Percentiles rank a stretch among this genome's conserved stretches.
These are phyloP conservation scores for Cytospora chrysosperma DNA, from an alignment of 2,329 filamentous ascomycete genomes.

Conservation along the genomic window DNA sequence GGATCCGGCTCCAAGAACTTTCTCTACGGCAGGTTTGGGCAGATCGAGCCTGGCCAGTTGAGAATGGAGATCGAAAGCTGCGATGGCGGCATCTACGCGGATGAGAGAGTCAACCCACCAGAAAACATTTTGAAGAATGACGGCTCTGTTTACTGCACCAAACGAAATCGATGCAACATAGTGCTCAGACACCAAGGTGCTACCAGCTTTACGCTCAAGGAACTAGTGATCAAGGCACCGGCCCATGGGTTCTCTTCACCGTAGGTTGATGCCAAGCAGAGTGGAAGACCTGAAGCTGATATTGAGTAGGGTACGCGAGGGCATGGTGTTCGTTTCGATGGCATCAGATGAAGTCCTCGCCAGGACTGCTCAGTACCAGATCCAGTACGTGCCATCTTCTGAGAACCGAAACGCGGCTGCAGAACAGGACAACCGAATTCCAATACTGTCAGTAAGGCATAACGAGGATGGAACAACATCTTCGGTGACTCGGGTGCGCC, in stretches of 20 bases:
- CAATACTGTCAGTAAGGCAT: slow-evolving; percentile 52
- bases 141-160: slow-evolving; percentile 78
- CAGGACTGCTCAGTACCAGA: slow-evolving; percentile 72
- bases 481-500: slow-evolving; percentile 43
- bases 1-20: slow-evolving; percentile 56
- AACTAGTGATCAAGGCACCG: slow-evolving; percentile 85
- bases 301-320: slow-evolving; percentile 72
- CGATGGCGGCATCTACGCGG: slow-evolving; percentile 72
- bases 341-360: slow-evolving; percentile 71
- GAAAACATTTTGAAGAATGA: slow-evolving; percentile 86
- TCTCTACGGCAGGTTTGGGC: slow-evolving; percentile 82
- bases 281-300: slow-evolving; percentile 13
- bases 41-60: slow-evolving; percentile 78
- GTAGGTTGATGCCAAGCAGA: slow-evolving; percentile 52
- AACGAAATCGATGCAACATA: slow-evolving; percentile 83
- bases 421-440: slow-evolving; percentile 26
- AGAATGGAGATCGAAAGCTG: slow-evolving; percentile 88
- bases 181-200: slow-evolving; percentile 78
- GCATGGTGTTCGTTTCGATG: slow-evolving; percentile 91
- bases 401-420: slow-evolving; percentile 27
- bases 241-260: slow-evolving; percentile 79
- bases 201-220: slow-evolving; percentile 78
- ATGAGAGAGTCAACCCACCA: slow-evolving; percentile 62
- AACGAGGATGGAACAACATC: slow-evolving; percentile 52
- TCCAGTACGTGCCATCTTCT: slow-evolving; percentile 55